Percentiles rank a stretch among this genome's conserved stretches.
These are phyloP conservation scores for Pelagomonas calceolata DNA, from an alignment of 108 stramenopile genomes.

Conservation along the genomic window DNA sequence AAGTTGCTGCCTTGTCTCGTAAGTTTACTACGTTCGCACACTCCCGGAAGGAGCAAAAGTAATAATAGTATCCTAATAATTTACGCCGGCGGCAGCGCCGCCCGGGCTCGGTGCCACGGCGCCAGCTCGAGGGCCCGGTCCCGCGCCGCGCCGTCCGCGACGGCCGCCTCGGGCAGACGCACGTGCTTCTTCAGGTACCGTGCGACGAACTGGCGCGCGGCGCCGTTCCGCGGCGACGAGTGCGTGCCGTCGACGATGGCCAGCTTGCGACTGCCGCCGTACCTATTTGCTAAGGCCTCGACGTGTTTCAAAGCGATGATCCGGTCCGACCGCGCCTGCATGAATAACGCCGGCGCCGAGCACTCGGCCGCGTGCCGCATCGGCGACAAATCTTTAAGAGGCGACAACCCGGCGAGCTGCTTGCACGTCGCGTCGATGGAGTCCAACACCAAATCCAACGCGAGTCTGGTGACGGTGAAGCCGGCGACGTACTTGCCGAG, in stretches of 20 bases:
- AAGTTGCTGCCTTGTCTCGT: no score
- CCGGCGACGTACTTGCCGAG: background rate
- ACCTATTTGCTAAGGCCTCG: background rate
- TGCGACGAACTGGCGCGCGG: background rate
- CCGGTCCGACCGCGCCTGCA: background rate
- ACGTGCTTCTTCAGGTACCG: background rate
- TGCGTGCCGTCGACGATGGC: background rate
- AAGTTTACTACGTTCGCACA: no score
- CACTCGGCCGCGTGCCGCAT: background rate
- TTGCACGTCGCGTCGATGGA: background rate
- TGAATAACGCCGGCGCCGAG: background rate
- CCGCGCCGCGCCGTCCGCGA: background rate
- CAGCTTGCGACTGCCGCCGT: background rate
- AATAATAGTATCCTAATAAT: no score
- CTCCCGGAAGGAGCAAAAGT: no score
- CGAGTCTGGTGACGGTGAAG: background rate
- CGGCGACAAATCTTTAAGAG: background rate
- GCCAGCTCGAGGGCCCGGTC: background rate
- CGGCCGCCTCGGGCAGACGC: background rate
- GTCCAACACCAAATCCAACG: background rate
- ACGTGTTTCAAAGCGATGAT: background rate
- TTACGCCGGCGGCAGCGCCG: background rate
- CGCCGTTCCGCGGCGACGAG: background rate
- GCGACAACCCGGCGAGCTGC: background rate
- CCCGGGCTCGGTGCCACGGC: background rate